Base-by-base conservation (phyloP, 2,329 filamentous ascomycete genomes). In the Colletotrichum limetticola region DNA sequence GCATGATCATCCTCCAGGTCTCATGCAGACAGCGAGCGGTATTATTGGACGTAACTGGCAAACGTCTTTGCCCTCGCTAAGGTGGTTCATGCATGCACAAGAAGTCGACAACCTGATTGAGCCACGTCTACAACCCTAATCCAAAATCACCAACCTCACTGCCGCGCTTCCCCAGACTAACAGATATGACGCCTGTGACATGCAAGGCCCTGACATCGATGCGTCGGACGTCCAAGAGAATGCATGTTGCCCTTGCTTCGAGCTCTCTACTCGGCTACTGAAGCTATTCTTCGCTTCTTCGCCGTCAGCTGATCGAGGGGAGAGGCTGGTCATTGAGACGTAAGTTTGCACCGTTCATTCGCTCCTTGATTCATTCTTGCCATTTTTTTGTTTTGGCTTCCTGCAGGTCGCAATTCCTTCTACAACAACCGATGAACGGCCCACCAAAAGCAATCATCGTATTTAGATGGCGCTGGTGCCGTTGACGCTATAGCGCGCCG, bases 351-450 rank as follows among this genome's bases (percentile, higher is more conserved):
- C 49, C 32, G 14, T 37, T 9, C 5, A n/a, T 24, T 26, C 14
- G 22, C n/a, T 56, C 53, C 28, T 24, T 22, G 19, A 22, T 26
- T 12, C 37, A n/a, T 66, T 62, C 30, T 35, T 30, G 12, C 35
- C n/a, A 26, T 46, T 32, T 61, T 49, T 70, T 72, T 61, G 49
- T 70, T 72, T 42, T 56, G 35, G 61, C 49, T 19, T 70, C 46
- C 66, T 70, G 66, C 66, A 66, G 32, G 46, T 37, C 56, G 53
- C 12, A 14, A 55, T 72, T 49, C 35, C 66, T 66, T 32, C 70
- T 65, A 35, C 22, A 42, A 61, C 60, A 35, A 19, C 28, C 24
- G 5, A 30, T 14, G 12, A 30, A 26, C 42, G 6, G 19, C 12
- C 58, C 65, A 57, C 8, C 42, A 72, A 37, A 69, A 60, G 59